Evolutionary conservation across 1,284 basidiomycete species (phyloP).

Genomic region (Phylloporus gajari): DNA sequence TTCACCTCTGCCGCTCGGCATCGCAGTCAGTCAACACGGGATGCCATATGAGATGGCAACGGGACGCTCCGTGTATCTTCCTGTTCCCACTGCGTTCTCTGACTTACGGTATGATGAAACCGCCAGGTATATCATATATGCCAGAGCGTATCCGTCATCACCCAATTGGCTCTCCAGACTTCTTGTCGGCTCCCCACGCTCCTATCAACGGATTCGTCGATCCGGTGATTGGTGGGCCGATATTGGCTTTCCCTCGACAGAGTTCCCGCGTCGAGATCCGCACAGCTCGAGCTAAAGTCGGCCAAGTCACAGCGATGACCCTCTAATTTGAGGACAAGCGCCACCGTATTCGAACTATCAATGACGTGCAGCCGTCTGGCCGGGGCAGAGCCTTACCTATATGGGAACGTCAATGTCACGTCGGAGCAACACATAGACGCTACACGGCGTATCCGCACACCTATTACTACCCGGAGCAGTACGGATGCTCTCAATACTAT

Average conservation of each 20-base stretch:
- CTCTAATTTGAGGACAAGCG: slow-evolving; percentile 56
- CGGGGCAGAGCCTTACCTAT: slow-evolving; percentile 27
- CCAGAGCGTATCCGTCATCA: slow-evolving; percentile 68
- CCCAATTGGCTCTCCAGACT: slow-evolving; percentile 66
- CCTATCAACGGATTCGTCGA: slow-evolving; percentile 70
- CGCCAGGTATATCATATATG: slow-evolving; percentile 50
- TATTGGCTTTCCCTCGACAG: slow-evolving; percentile 79
- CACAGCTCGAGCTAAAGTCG: slow-evolving; percentile 50
- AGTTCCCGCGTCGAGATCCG: slow-evolving; percentile 79
- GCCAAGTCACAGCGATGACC: slow-evolving; percentile 45
- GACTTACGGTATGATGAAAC: slow-evolving; percentile 62
- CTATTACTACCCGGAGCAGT: slow-evolving; percentile 74
- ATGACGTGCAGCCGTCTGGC: slow-evolving; percentile 21
- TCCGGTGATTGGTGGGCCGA: slow-evolving; percentile 66
- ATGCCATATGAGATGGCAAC: slow-evolving; percentile 82
- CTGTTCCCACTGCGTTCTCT: slow-evolving; percentile 70
- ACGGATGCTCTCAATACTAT: slow-evolving; percentile 71
- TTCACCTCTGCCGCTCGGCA: slow-evolving; percentile 73
- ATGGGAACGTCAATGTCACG: slow-evolving; percentile 24
- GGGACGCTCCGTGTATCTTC: slow-evolving; percentile 77
- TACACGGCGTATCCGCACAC: slow-evolving; percentile 66
- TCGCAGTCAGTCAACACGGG: slow-evolving; percentile 77
- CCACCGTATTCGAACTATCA: slow-evolving; percentile 57
- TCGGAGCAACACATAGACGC: slow-evolving; percentile 46
- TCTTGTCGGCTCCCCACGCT: slow-evolving; percentile 64